phyloP scores from a whole-genome alignment of 2,329 filamentous ascomycete species.

The Neurospora crassa region DNA sequence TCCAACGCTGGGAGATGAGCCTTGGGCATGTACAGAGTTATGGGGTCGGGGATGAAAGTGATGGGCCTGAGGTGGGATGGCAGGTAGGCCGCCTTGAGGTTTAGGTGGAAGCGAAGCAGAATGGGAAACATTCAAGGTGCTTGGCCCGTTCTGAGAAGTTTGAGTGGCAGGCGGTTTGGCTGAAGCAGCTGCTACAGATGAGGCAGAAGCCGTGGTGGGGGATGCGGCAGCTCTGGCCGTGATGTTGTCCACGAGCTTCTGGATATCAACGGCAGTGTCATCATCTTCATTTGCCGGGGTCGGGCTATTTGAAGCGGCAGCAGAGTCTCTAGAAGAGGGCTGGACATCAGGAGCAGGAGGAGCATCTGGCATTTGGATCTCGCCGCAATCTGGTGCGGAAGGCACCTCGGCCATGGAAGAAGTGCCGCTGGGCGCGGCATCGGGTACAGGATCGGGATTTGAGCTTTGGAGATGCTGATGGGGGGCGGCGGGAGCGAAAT shows the following conservation, averaged over 20 bases:
- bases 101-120: slow-evolving; percentile 22
- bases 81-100: slow-evolving; percentile 15
- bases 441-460: not conserved
- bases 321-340: slow-evolving; percentile 4
- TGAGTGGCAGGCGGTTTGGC: slow-evolving; percentile 11
- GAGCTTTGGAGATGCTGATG: slow-evolving; percentile 2
- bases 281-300: slow-evolving; percentile 17
- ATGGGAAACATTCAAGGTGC: slow-evolving; percentile 15
- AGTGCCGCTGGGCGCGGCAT: slow-evolving; percentile 7
- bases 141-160: slow-evolving; percentile 6
- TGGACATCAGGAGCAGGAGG: slow-evolving; percentile 3
- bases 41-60: slow-evolving; percentile 13
- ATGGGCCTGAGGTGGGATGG: slow-evolving; percentile 12
- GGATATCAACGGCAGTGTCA: slow-evolving; percentile 22
- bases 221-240: slow-evolving; percentile 20
- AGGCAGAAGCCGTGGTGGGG: slow-evolving; percentile 8
- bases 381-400: slow-evolving; percentile 2
- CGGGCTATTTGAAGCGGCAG: slow-evolving; percentile 1
- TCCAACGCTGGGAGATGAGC: slow-evolving; percentile 3
- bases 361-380: slow-evolving; percentile 6
- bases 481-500: slow-evolving; percentile 2
- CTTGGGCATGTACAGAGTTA: slow-evolving; percentile 7
- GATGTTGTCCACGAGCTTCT: slow-evolving; percentile 27
- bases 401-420: slow-evolving; percentile 6
- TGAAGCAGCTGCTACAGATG: slow-evolving; percentile 6